Percentiles rank a stretch among this genome's conserved stretches.
phyloP scores from a whole-genome alignment of 441 rosid species.

The Gossypium schwendimanii region DNA sequence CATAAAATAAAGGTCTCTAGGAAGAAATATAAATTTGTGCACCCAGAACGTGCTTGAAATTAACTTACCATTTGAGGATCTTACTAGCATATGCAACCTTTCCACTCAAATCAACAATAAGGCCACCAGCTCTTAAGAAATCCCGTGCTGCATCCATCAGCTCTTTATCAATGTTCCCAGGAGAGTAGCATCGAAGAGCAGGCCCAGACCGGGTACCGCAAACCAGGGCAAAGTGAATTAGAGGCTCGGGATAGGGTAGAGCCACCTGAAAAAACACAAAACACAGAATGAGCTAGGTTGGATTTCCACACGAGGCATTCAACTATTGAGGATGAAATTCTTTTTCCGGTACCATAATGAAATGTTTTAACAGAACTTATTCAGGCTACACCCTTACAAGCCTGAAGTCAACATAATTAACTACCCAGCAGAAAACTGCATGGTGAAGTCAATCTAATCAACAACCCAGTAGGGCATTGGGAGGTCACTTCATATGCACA shows the following conservation, averaged over 20 bases:
- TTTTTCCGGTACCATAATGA: neutral
- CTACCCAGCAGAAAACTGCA: neutral
- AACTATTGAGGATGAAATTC: neutral
- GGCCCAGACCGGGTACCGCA: constrained; percentile 79
- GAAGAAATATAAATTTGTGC: neutral
- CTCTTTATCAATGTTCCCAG: constrained; percentile 67
- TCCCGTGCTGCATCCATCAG: constrained; percentile 58
- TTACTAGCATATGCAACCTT: constrained; percentile 50
- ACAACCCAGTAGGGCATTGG: neutral
- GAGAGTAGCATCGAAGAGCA: constrained; percentile 61
- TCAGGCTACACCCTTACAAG: neutral
- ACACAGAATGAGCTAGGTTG: neutral
- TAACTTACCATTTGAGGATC: constrained; percentile 62
- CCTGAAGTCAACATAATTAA: neutral
- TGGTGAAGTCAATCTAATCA: neutral
- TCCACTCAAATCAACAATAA: constrained; percentile 43
- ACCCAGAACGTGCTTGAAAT: neutral
- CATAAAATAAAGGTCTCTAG: neutral
- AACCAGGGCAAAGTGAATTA: constrained; percentile 67
- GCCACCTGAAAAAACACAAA: constrained; percentile 33
- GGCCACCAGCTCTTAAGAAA: constrained; percentile 69
- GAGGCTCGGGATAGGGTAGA: constrained; percentile 56
- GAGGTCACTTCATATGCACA: neutral
- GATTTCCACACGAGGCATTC: neutral
- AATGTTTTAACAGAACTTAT: neutral